A percentile compares a stretch with the other conserved stretches of the same genome.
These are phyloP conservation scores for Colletotrichum higginsianum DNA, from an alignment of 2,329 filamentous ascomycete genomes.

Conservation along the genomic window DNA sequence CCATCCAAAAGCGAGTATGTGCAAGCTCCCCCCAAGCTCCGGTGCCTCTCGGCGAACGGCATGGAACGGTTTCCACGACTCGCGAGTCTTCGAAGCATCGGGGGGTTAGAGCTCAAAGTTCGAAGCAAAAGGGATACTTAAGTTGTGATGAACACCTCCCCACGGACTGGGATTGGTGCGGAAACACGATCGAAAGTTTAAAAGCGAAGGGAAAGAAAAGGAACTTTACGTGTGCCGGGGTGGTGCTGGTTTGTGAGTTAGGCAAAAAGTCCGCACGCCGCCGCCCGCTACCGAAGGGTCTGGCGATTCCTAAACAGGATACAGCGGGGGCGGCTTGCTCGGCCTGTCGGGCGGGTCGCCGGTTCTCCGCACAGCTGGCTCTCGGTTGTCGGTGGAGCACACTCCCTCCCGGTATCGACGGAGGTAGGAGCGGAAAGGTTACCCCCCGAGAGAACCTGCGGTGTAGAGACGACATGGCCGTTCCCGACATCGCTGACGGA, in stretches of 20 bases:
- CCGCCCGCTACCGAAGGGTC: slow-evolving; percentile 3
- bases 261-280: neutral
- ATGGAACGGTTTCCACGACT: neutral
- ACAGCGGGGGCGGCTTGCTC: neutral
- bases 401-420: neutral
- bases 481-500: neutral
- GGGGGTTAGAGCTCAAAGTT: too few relatives aligned
- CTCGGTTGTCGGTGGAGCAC: slow-evolving; percentile 9
- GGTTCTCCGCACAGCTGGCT: slow-evolving; percentile 32
- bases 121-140: too few relatives aligned
- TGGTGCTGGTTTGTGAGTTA: neutral
- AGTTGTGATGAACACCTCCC: slow-evolving; percentile 30
- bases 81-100: too few relatives aligned
- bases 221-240: neutral
- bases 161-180: slow-evolving; percentile 3
- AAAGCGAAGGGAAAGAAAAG: too few relatives aligned
- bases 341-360: slow-evolving; percentile 30
- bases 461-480: neutral
- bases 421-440: neutral
- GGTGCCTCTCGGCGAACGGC: neutral
- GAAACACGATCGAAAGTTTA: neutral
- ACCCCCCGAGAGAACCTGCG: neutral
- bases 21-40: too few relatives aligned
- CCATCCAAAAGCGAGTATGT: too few relatives aligned
- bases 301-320: neutral